A percentile compares a stretch with the other conserved stretches of the same genome.
Conservation (phyloP, 73 alveolate genomes). For the Stentor coeruleus region DNA sequence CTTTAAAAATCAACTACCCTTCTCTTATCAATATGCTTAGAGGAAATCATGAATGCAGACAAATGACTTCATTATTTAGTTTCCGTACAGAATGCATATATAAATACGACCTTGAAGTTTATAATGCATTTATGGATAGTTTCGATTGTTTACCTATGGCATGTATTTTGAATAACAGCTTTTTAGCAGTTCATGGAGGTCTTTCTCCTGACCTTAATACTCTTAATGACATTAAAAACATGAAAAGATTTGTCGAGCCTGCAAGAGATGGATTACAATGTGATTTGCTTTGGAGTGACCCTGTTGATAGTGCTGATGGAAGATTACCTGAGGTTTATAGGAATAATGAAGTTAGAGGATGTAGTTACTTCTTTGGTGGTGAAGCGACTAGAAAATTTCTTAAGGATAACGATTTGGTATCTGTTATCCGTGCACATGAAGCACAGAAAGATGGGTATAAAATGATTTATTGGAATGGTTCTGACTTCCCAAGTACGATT, state of each 20-base stretch:
- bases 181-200: slow-evolving; percentile 86
- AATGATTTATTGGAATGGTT: slow-evolving; percentile 66
- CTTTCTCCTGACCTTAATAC: slow-evolving; percentile 74
- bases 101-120: slow-evolving; percentile 54
- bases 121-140: slow-evolving; percentile 57
- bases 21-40: slow-evolving; percentile 58
- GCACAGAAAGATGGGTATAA: slow-evolving; percentile 79
- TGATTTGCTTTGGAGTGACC: slow-evolving; percentile 72
- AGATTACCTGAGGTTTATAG: not conserved
- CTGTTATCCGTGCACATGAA: slow-evolving; percentile 75
- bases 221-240: slow-evolving; percentile 42
- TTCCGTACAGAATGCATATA: slow-evolving; percentile 68
- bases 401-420: slow-evolving; percentile 47
- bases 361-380: slow-evolving; percentile 82
- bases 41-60: slow-evolving; percentile 83
- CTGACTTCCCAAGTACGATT: slow-evolving; percentile 50
- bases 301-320: slow-evolving; percentile 57
- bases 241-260: slow-evolving; percentile 64
- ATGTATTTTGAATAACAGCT: slow-evolving; percentile 34
- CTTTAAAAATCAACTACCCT: slow-evolving; percentile 62
- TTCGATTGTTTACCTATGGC: slow-evolving; percentile 37
- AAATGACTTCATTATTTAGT: slow-evolving; percentile 70
- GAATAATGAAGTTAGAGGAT: slow-evolving; percentile 81
- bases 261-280: slow-evolving; percentile 72
- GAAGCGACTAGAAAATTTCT: slow-evolving; percentile 59